Conservation (phyloP, 352 stramenopile genomes). For the Phytophthora syringae region DNA sequence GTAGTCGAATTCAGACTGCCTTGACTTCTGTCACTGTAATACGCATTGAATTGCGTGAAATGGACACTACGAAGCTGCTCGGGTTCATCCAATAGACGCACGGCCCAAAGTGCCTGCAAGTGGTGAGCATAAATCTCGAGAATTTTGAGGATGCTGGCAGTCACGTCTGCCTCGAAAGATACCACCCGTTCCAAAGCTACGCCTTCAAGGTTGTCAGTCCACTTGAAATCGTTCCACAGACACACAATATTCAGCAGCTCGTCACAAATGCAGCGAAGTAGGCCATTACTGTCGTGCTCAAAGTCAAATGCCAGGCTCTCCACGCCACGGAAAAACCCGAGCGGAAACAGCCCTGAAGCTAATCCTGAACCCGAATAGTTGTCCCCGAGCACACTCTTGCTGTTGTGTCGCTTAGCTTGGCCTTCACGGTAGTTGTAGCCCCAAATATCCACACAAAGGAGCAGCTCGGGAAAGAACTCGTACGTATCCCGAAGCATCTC, state of each 20-base stretch:
- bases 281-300: slow-evolving; percentile 60
- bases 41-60: slow-evolving; percentile 76
- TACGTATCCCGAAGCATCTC: slow-evolving; percentile 69
- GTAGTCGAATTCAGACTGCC: slow-evolving; percentile 26
- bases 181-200: slow-evolving; percentile 57
- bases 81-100: slow-evolving; percentile 49
- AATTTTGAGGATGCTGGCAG: slow-evolving; percentile 66
- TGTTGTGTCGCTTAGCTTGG: slow-evolving; percentile 27
- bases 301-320: slow-evolving; percentile 66
- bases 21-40: slow-evolving; percentile 66
- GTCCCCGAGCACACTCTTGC: slow-evolving; percentile 19
- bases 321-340: slow-evolving; percentile 51
- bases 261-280: slow-evolving; percentile 74
- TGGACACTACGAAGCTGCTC: slow-evolving; percentile 54
- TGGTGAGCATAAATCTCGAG: slow-evolving; percentile 63
- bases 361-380: neutral
- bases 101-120: slow-evolving; percentile 64
- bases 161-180: slow-evolving; percentile 68
- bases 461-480: slow-evolving; percentile 72
- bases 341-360: slow-evolving; percentile 41
- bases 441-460: slow-evolving; percentile 75
- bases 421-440: slow-evolving; percentile 55
- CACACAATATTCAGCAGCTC: slow-evolving; percentile 77
- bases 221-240: slow-evolving; percentile 84
- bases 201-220: slow-evolving; percentile 59